Conservation (phyloP, 2,329 filamentous ascomycete species). For the Aureobasidium sp. region DNA sequence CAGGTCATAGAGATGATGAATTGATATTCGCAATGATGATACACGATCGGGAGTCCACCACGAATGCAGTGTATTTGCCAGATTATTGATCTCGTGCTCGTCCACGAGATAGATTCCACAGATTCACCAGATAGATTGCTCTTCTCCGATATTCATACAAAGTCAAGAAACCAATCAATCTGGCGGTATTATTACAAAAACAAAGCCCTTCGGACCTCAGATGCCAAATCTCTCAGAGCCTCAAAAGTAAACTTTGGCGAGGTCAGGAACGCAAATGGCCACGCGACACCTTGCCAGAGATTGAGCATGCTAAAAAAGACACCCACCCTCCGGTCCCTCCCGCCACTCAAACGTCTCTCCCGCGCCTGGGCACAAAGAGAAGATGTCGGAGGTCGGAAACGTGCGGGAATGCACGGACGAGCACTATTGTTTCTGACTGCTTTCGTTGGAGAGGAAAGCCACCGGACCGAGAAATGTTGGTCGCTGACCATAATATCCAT, state of each 20-base stretch:
- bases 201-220: not conserved
- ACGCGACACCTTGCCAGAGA: constrained; percentile 3
- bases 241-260: not conserved
- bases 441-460: not conserved
- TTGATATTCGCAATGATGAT: not conserved
- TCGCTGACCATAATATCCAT: not conserved
- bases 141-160: not conserved
- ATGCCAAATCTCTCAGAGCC: not conserved
- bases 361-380: not conserved
- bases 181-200: not conserved
- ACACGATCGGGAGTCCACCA: too few species aligned
- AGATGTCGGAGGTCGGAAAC: too few species aligned
- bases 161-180: not conserved
- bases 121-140: not conserved
- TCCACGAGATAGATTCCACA: constrained; percentile 1
- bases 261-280: not conserved
- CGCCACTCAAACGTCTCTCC: not conserved
- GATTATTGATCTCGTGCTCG: not conserved
- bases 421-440: not conserved
- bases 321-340: not conserved
- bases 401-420: too few species aligned
- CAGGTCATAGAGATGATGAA: not conserved
- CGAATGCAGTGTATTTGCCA: too few species aligned
- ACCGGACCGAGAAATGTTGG: not conserved
- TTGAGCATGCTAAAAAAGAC: not conserved